These are phyloP conservation scores for Carex parvula DNA, from an alignment of 176 grass and related monocot genomes.

Conservation along the genomic window DNA sequence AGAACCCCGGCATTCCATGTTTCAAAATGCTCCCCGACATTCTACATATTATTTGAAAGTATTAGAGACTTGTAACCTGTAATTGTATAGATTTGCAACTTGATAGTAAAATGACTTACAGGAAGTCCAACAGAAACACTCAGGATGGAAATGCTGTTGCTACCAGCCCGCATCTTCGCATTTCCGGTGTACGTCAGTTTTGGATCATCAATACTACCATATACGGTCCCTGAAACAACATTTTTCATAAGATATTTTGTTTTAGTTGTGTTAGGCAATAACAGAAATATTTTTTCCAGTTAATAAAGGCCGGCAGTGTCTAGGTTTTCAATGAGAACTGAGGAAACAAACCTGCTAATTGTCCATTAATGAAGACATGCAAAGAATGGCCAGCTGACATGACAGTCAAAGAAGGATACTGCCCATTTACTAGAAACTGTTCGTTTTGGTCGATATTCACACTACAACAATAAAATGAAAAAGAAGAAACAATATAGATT, in stretches of 20 bases:
- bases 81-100: not conserved
- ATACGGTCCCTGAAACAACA: conserved; percentile 55
- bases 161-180: conserved; percentile 68
- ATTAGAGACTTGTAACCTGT: not conserved
- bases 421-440: conserved; percentile 56
- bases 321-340: not conserved
- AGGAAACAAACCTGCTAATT: conserved; percentile 46
- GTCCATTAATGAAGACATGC: conserved; percentile 77
- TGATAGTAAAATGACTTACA: conserved; percentile 41
- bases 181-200: conserved; percentile 73
- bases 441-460: conserved; percentile 59
- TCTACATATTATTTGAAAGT: conserved; percentile 39
- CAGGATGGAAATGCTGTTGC: conserved; percentile 90
- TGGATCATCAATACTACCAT: conserved; percentile 76
- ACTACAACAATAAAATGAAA: conserved; percentile 37
- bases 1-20: conserved; percentile 99
- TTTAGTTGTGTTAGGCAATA: conserved; percentile 20
- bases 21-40: conserved; percentile 95
- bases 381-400: conserved; percentile 98
- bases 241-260: conserved; percentile 1
- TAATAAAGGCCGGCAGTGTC: not conserved
- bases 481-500: not conserved
- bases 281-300: not conserved
- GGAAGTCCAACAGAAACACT: conserved; percentile 95
- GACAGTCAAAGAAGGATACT: conserved; percentile 57